Evolutionary conservation across 225 moss, liverwort and hornwort genomes (phyloP).

Genomic region (Polytrichum commune): DNA sequence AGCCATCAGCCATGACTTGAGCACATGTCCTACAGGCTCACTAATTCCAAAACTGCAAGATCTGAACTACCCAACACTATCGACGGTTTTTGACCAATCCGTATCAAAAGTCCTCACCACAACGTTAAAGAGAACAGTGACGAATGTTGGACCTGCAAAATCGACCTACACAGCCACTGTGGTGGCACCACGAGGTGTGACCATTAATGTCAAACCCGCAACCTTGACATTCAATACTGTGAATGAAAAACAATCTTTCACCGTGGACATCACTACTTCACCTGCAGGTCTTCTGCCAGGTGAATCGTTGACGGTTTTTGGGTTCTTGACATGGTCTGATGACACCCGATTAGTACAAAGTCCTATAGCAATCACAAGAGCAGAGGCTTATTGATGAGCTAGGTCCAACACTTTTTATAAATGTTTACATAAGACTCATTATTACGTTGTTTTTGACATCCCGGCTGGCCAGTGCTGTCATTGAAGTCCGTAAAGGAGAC

Average conservation of each 20-base stretch:
- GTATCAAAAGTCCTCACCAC: slow-evolving; percentile 33
- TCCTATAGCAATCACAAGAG: slow-evolving; percentile 68
- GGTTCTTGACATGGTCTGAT: slow-evolving; percentile 74
- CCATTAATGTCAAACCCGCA: slow-evolving; percentile 48
- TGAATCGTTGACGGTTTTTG: slow-evolving; percentile 57
- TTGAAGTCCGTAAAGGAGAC: too few relatives aligned
- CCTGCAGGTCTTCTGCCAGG: slow-evolving; percentile 40
- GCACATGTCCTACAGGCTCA: slow-evolving; percentile 34
- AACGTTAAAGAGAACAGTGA: slow-evolving; percentile 68
- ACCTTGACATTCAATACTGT: slow-evolving; percentile 47
- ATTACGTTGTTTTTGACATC: too few relatives aligned
- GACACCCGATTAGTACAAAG: slow-evolving; percentile 70
- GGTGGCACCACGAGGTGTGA: slow-evolving; percentile 56
- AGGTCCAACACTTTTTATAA: too few relatives aligned
- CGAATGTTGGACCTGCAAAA: slow-evolving; percentile 71
- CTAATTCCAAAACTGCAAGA: slow-evolving; percentile 30
- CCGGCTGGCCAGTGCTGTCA: too few relatives aligned
- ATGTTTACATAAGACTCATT: too few relatives aligned
- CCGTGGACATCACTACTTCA: slow-evolving; percentile 37
- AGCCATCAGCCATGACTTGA: slow-evolving; percentile 56
- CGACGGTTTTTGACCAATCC: slow-evolving; percentile 62
- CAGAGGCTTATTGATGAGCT: slow-evolving; percentile 29
- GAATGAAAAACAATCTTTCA: slow-evolving; percentile 62
- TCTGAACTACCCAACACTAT: slow-evolving; percentile 84
- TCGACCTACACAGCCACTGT: slow-evolving; percentile 43